Percentiles rank a stretch among this genome's conserved stretches.
Conservation (phyloP, 1,139 yeast genomes). For the Suhomyces terraborum region DNA sequence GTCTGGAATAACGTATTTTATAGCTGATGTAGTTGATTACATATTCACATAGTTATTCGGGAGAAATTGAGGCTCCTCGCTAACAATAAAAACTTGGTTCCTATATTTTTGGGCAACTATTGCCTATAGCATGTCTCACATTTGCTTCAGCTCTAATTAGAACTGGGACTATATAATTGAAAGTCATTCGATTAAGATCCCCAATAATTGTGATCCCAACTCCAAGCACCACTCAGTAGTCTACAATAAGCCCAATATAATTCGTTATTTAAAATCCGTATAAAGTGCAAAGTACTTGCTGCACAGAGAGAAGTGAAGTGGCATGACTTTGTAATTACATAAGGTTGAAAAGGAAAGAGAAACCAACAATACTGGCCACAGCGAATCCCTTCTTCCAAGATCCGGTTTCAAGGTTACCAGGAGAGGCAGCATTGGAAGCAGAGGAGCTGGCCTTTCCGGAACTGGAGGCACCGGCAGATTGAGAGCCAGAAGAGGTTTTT, state of each 20-base stretch:
- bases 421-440: constrained; percentile 10
- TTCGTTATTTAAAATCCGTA: constrained; percentile 2
- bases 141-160: no score
- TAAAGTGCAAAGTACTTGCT: constrained; percentile 1
- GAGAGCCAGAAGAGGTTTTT: constrained; percentile 6
- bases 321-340: constrained; percentile 21
- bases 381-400: constrained; percentile 46
- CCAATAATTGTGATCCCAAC: not conserved
- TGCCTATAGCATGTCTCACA: no score
- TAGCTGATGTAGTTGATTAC: no score
- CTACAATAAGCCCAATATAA: not conserved
- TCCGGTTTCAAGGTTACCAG: constrained; percentile 22
- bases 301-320: constrained; percentile 9
- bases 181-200: no score
- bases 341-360: constrained; percentile 39
- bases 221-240: not conserved
- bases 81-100: no score
- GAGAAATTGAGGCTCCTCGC: no score
- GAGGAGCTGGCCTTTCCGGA: constrained; percentile 9
- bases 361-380: constrained; percentile 41
- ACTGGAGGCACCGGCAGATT: not conserved
- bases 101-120: no score
- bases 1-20: no score
- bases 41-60: no score
- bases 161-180: no score